Evolutionary conservation across 345 rosid genomes (phyloP), one percentile per base, ranked within the genome.

Genomic region (Cardiospermum halicacabum): DNA sequence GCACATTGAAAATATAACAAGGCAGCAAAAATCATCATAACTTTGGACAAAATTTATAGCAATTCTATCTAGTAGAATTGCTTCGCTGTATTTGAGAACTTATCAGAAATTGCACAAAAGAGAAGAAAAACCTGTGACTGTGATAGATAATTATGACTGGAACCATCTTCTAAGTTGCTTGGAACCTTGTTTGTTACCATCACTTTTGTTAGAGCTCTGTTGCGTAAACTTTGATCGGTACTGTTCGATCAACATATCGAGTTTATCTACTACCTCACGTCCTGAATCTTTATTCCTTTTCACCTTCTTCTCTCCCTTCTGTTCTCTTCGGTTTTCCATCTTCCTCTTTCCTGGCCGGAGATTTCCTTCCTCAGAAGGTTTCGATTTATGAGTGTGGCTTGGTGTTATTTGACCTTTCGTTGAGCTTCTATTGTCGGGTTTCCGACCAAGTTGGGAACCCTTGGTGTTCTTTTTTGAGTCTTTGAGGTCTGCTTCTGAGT

Each of bases 191-290:
- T 74, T 86, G 36, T 60, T 68, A 7, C 81, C 76, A 0, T 74
- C 83, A 3, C 76, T 15, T 76, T 74, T 79, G 67, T 77, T 75
- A 45, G 82, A 78, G 59, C 67, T 73, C 10, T 56, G 88, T 74
- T 74, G 88, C 0, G 90, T 71, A 73, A 83, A 91, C 75, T 88
- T 93, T 3, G 85, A 71, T 60, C 64, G 81, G 75, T 94, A 88
- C 61, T 73, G 81, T 69, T 88, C 88, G 7, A 88, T 81, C 79
- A 88, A 66, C 77, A 74, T 32, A 70, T 94, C 97, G 1, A 88
- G 89, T 66, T 80, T 82, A 76, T 88, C 96, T 0, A 65, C 75
- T 15, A 57, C 81, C 12, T 86, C 96, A 37, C 65, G 55, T 25
- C 84, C 87, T 24, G 68, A 55, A 10, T 81, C 76, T 64, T 81